Conservation (phyloP, 768 basidiomycete species). For the Lentinula sp. region DNA sequence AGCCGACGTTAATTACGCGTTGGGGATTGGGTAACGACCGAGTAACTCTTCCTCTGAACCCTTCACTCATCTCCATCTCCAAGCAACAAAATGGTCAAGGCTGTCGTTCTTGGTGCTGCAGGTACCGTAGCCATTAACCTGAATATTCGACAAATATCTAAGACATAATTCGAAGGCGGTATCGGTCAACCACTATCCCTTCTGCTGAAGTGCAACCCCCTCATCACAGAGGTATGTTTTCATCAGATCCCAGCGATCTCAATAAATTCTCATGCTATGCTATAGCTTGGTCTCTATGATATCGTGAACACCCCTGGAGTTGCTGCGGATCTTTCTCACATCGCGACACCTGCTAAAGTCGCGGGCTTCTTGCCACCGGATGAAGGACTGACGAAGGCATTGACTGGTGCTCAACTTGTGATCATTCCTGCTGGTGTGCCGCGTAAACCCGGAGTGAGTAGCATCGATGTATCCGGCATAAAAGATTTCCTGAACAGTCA, state of each 20-base stretch:
- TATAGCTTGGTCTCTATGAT: conserved; percentile 85
- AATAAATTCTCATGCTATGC: not conserved
- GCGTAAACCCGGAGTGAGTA: conserved; percentile 84
- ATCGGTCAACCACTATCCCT: conserved; percentile 96
- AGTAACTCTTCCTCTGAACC: not conserved
- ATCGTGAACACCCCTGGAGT: conserved; percentile 98
- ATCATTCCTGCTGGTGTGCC: conserved; percentile 97
- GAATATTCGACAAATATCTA: conserved; percentile 8
- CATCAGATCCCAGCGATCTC: not conserved
- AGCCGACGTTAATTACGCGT: not conserved
- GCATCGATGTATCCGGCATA: conserved; percentile 9
- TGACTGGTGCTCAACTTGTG: conserved; percentile 84
- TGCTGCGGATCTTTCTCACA: conserved; percentile 91
- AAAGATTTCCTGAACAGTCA: not conserved
- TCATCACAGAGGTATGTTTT: conserved; percentile 61
- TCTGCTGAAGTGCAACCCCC: conserved; percentile 80
- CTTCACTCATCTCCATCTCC: not conserved
- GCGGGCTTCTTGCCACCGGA: conserved; percentile 75
- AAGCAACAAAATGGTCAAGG: conserved; percentile 44
- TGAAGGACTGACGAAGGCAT: conserved; percentile 75
- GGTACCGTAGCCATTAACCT: conserved; percentile 37
- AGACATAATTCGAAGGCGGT: conserved; percentile 53
- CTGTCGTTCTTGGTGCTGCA: conserved; percentile 94
- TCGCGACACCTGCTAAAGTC: conserved; percentile 83
- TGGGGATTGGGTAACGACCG: not conserved